Percentiles rank a stretch among this genome's conserved stretches.
These are phyloP conservation scores for Globisporangium splendens DNA, from an alignment of 352 stramenopile genomes.

Conservation along the genomic window DNA sequence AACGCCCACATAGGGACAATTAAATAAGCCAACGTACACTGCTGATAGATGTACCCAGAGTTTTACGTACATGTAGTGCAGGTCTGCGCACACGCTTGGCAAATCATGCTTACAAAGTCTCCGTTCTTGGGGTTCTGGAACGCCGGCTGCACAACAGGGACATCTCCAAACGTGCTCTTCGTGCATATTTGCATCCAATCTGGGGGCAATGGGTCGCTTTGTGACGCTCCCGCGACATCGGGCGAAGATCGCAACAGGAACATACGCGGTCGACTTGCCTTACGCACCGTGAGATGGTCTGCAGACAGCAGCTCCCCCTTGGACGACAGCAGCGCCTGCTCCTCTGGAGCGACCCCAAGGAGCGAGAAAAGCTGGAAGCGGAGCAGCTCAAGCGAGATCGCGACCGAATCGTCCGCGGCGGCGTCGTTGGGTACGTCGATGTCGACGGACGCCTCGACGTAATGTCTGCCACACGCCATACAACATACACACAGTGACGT, in stretches of 20 bases:
- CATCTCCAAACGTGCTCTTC: slow-evolving; percentile 49
- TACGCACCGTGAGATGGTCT: background rate
- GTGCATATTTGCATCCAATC: slow-evolving; percentile 70
- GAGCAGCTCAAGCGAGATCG: slow-evolving; percentile 49
- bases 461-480: slow-evolving; percentile 23
- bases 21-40: background rate
- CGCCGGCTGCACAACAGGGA: slow-evolving; percentile 44
- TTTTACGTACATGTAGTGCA: slow-evolving; percentile 49
- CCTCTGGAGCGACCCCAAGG: slow-evolving; percentile 43
- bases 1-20: background rate
- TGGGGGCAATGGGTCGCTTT: slow-evolving; percentile 10
- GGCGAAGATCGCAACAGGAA: slow-evolving; percentile 29
- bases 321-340: slow-evolving; percentile 53
- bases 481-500: background rate
- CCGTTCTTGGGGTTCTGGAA: slow-evolving; percentile 25
- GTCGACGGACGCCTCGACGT: slow-evolving; percentile 25
- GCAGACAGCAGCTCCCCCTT: slow-evolving; percentile 31
- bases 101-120: slow-evolving; percentile 32
- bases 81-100: slow-evolving; percentile 54
- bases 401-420: slow-evolving; percentile 4
- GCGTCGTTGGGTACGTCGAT: background rate
- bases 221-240: slow-evolving; percentile 2
- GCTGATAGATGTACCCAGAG: background rate
- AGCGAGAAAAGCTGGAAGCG: slow-evolving; percentile 75
- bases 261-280: slow-evolving; percentile 24